Conservation (phyloP, 2,329 filamentous ascomycete genomes). For the Penicillium sp. region DNA sequence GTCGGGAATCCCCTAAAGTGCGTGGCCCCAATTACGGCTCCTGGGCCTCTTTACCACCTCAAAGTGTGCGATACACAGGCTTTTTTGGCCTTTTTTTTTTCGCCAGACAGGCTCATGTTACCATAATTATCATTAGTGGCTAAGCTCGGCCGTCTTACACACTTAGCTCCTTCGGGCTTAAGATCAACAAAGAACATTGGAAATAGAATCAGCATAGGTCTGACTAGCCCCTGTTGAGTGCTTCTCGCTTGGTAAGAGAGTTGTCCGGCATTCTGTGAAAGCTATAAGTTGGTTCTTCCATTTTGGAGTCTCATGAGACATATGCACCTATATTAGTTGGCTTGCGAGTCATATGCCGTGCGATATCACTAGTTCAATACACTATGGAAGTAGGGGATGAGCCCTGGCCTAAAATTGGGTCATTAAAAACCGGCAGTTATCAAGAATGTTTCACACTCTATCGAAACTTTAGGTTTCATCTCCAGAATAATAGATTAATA, state of each 20-base stretch:
- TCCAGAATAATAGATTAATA: not conserved
- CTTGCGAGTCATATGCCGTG: not conserved
- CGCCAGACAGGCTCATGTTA: slow-evolving; percentile 7
- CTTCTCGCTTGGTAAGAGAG: not conserved
- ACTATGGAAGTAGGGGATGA: slow-evolving; percentile 3
- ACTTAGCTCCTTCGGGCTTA: slow-evolving; percentile 12
- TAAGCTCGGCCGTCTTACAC: not conserved
- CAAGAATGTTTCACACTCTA: slow-evolving; percentile 3
- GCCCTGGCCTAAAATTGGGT: not conserved
- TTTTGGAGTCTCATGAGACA: not conserved
- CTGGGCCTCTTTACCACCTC: not conserved
- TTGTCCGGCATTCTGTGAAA: not conserved
- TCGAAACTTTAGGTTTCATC: not conserved
- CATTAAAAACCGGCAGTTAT: not conserved
- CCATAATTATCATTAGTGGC: slow-evolving; percentile 6
- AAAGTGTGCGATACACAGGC: slow-evolving; percentile 5
- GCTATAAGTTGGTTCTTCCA: not conserved
- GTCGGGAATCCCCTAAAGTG: not conserved
- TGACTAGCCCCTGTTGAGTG: slow-evolving; percentile 3
- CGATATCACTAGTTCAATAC: not conserved
- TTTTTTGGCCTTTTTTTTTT: slow-evolving; percentile 2
- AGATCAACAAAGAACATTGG: slow-evolving; percentile 15
- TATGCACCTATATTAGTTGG: not conserved
- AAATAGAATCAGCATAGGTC: slow-evolving; percentile 6
- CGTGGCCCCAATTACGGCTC: slow-evolving; percentile 9